phyloP scores from a whole-genome alignment of 129 eudicot species.

The carrot (Daucus carota) region DNA sequence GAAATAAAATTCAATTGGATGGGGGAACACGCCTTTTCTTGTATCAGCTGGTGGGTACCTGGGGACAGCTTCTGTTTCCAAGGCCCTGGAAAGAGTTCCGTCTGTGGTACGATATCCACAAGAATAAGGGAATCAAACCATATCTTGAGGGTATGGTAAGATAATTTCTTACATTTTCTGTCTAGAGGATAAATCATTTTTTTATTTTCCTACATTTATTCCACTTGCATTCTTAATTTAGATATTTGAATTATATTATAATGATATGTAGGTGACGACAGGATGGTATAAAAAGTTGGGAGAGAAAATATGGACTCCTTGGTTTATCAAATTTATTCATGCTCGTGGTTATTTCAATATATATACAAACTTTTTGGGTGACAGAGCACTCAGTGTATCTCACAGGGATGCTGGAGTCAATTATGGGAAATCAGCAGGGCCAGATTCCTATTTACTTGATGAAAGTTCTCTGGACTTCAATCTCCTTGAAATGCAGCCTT shows the following conservation, averaged over 20 bases:
- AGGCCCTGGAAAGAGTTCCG: constrained; percentile 98
- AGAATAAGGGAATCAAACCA: constrained; percentile 72
- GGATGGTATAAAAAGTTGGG: constrained; percentile 97
- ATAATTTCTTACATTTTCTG: neutral
- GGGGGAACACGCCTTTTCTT: constrained; percentile 60
- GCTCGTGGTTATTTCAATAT: constrained; percentile 72
- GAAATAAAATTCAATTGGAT: constrained; percentile 73
- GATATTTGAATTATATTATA: neutral
- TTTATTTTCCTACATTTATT: neutral
- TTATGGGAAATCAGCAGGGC: constrained; percentile 91
- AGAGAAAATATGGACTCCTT: constrained; percentile 92
- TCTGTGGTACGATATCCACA: constrained; percentile 84
- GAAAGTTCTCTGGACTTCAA: constrained; percentile 32
- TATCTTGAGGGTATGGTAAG: constrained; percentile 91
- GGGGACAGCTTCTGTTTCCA: constrained; percentile 98
- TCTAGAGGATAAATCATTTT: neutral
- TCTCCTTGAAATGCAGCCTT: constrained; percentile 42
- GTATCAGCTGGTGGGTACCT: constrained; percentile 92
- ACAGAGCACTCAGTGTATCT: constrained; percentile 77
- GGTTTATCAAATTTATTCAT: constrained; percentile 88
- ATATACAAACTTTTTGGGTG: constrained; percentile 64
- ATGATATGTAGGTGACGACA: constrained; percentile 54
- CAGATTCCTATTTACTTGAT: constrained; percentile 67
- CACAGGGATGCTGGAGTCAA: constrained; percentile 94
- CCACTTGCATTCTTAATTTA: neutral